Evolutionary conservation across 306 rosid genomes (phyloP).

Genomic region (Datisca glomerata): DNA sequence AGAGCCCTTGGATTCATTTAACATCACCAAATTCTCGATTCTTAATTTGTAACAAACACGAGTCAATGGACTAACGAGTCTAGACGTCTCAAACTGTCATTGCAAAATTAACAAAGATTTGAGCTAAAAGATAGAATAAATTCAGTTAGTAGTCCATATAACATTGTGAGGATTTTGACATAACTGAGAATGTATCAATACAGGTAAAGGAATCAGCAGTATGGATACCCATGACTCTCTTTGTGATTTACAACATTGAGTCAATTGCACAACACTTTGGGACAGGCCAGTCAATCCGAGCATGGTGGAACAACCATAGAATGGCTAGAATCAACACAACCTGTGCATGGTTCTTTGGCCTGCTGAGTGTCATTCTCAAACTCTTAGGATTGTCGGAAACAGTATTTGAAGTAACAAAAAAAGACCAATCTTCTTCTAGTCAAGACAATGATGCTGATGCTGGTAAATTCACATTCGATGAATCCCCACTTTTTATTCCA

Average conservation of each 20-base stretch:
- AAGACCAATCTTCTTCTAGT: constrained; percentile 19
- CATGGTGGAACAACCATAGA: constrained; percentile 72
- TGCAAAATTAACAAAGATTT: too few species aligned
- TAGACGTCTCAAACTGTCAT: too few species aligned
- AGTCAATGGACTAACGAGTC: too few species aligned
- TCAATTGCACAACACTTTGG: constrained; percentile 21
- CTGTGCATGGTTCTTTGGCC: constrained; percentile 34
- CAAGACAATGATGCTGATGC: constrained; percentile 9
- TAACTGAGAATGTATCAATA: background rate
- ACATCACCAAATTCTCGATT: background rate
- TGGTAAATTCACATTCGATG: constrained; percentile 33
- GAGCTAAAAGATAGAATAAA: too few species aligned
- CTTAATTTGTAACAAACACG: too few species aligned
- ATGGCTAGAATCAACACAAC: constrained; percentile 33
- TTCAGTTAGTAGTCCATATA: too few species aligned
- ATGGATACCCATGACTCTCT: constrained; percentile 18
- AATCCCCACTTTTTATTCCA: constrained; percentile 39
- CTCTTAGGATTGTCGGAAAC: constrained; percentile 31
- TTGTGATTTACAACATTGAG: constrained; percentile 11
- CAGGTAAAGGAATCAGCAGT: constrained; percentile 26
- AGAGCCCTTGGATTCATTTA: background rate
- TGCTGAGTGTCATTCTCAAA: constrained; percentile 23
- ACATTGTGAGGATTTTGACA: background rate
- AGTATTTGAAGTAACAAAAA: constrained; percentile 42
- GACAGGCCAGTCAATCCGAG: constrained; percentile 26